Evolutionary conservation across 345 rosid species (phyloP).

Genomic region (Lenwebbia sp.): DNA sequence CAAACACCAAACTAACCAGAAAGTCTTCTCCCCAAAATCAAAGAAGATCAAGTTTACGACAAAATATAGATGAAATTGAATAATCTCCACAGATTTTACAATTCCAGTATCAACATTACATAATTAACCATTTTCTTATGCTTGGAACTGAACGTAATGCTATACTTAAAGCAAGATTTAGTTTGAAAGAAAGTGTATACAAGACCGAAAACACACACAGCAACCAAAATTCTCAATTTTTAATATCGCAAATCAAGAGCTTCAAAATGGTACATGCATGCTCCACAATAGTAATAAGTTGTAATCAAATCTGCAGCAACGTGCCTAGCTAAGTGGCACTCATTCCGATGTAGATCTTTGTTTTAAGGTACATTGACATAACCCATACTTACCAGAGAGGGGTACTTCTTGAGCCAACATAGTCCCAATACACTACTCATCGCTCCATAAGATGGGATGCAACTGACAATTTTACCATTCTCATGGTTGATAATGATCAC

Average conservation of each 20-base stretch:
- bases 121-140: neutral
- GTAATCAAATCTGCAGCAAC: neutral
- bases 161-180: neutral
- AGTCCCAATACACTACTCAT: constrained; percentile 83
- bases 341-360: neutral
- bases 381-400: constrained; percentile 54
- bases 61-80: neutral
- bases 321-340: neutral
- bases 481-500: constrained; percentile 87
- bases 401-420: constrained; percentile 86
- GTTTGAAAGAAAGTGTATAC: neutral
- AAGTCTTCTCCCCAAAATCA: neutral
- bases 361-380: neutral
- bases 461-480: constrained; percentile 60
- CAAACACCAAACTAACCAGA: neutral
- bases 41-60: neutral
- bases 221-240: neutral
- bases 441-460: constrained; percentile 63
- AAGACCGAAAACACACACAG: neutral
- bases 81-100: neutral
- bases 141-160: neutral
- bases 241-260: neutral
- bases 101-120: neutral
- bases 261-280: neutral
- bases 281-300: neutral